Conservation (phyloP, 176 grass and related monocot species). For the Avena insularis region DNA sequence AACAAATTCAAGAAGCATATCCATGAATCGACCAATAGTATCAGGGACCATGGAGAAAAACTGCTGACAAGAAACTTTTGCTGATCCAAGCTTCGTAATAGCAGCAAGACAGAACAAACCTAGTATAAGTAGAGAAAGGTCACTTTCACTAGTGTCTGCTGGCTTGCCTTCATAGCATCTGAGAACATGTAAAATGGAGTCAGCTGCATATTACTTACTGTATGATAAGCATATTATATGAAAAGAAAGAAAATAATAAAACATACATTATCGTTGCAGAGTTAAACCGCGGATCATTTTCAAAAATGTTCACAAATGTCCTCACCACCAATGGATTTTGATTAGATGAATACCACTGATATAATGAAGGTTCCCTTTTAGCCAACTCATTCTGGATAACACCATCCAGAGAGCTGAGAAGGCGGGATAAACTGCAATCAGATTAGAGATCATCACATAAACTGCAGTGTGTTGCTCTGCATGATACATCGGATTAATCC, state of each 20-base stretch:
- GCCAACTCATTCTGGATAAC: constrained; percentile 73
- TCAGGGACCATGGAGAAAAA: constrained; percentile 87
- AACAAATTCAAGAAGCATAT: constrained; percentile 93
- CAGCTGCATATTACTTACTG: constrained; percentile 25
- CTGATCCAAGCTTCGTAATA: constrained; percentile 90
- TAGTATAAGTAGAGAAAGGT: constrained; percentile 89
- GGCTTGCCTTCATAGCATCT: constrained; percentile 69
- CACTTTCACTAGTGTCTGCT: constrained; percentile 64
- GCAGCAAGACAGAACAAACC: constrained; percentile 92
- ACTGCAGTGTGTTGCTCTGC: neutral
- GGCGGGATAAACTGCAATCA: constrained; percentile 74
- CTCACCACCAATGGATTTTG: constrained; percentile 81
- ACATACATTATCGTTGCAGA: constrained; percentile 80
- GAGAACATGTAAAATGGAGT: constrained; percentile 40
- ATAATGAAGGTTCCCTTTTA: constrained; percentile 64
- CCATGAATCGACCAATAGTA: constrained; percentile 87
- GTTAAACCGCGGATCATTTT: constrained; percentile 77
- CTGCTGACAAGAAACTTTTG: constrained; percentile 93
- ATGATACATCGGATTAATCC: constrained; percentile 7
- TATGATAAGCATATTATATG: constrained; percentile 10
- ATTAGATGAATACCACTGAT: constrained; percentile 89
- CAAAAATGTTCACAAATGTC: constrained; percentile 87
- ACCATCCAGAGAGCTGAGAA: constrained; percentile 74
- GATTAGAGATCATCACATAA: constrained; percentile 26
- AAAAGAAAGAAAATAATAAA: constrained; percentile 38